phyloP scores from a whole-genome alignment of 2,329 filamentous ascomycete genomes.

The Cryphonectria japonica region DNA sequence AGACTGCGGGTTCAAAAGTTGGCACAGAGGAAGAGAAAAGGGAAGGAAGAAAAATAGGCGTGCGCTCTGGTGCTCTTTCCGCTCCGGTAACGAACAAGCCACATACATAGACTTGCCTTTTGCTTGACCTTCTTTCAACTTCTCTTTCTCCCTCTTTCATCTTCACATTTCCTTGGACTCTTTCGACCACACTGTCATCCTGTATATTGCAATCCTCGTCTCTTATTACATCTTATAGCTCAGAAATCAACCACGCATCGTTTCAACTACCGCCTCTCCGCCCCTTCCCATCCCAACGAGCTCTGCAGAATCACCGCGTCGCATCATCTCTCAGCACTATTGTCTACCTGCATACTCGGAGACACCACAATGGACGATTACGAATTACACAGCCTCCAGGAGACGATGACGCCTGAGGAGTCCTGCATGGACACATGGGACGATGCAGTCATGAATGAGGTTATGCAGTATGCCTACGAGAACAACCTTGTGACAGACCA shows the following conservation, averaged over 20 bases:
- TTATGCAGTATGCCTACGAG: conserved; percentile 25
- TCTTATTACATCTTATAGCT: neutral
- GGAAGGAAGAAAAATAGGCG: neutral
- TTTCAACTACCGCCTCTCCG: neutral
- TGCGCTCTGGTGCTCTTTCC: neutral
- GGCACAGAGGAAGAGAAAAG: neutral
- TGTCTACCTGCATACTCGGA: neutral
- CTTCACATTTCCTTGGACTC: neutral
- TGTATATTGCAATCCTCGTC: neutral
- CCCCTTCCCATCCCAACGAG: neutral
- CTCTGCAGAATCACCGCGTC: neutral
- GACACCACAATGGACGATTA: neutral
- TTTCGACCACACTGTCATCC: neutral
- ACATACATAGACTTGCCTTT: neutral
- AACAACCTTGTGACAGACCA: conserved; percentile 21
- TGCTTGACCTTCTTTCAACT: neutral
- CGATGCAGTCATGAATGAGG: neutral
- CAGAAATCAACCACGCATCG: neutral
- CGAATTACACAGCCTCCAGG: neutral
- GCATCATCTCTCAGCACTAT: neutral
- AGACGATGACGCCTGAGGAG: neutral
- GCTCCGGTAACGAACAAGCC: neutral
- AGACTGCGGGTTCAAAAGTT: neutral
- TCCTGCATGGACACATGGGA: neutral
- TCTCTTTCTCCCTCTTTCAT: neutral